A percentile compares a stretch with the other conserved stretches of the same genome.
Conservation (phyloP, 257 asterid species). For the Haberlea rhodopensis region DNA sequence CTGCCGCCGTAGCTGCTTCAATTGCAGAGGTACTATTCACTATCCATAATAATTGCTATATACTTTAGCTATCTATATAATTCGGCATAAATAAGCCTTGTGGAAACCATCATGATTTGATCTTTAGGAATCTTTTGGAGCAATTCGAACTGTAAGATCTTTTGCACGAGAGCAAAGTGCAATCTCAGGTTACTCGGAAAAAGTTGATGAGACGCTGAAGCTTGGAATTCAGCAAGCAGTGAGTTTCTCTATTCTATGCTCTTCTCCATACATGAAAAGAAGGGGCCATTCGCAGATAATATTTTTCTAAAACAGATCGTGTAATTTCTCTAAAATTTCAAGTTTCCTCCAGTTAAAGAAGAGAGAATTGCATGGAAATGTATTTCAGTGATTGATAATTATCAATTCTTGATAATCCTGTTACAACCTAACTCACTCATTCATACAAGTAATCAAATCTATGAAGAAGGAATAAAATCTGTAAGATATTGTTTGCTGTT, state of each 20-base stretch:
- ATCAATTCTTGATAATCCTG: too few species aligned
- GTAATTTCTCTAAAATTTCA: background rate
- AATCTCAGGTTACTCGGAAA: conserved; percentile 50
- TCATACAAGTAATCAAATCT: too few species aligned
- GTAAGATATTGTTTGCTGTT: too few species aligned
- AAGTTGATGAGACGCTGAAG: conserved; percentile 57
- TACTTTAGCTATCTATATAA: background rate
- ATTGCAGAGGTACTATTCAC: conserved; percentile 32
- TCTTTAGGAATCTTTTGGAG: conserved; percentile 64
- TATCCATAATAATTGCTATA: background rate
- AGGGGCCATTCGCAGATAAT: background rate
- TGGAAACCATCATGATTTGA: background rate
- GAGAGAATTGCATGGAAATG: too few species aligned
- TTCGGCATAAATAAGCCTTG: background rate
- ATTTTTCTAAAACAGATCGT: too few species aligned
- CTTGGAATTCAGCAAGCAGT: conserved; percentile 68
- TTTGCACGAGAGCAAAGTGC: conserved; percentile 60
- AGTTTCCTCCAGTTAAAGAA: too few species aligned
- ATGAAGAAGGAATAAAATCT: too few species aligned
- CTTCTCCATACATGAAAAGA: conserved; percentile 6
- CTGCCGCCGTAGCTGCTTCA: conserved; percentile 62
- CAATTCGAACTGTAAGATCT: conserved; percentile 64
- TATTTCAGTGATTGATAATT: too few species aligned
- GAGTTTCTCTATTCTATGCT: conserved; percentile 28
- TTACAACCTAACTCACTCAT: too few species aligned